Evolutionary conservation across 345 rosid species (phyloP).

Genomic region (Xanthoceras sorbifolium): DNA sequence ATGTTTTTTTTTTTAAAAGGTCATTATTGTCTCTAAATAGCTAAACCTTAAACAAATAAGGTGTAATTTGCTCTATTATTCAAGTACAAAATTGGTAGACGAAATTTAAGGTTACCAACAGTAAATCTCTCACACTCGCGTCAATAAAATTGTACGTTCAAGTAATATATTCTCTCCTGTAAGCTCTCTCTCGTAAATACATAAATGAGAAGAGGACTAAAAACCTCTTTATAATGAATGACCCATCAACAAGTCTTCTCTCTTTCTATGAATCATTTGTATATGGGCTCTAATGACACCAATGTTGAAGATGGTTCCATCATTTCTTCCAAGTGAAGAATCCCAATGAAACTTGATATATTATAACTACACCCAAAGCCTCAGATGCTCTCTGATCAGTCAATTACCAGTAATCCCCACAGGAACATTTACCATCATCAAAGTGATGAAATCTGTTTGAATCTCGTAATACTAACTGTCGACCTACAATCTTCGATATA

Average conservation of each 20-base stretch:
- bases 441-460: constrained; percentile 94
- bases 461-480: constrained; percentile 71
- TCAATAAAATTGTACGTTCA: no score
- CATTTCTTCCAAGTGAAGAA: constrained; percentile 3
- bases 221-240: neutral
- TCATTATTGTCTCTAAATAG: no score
- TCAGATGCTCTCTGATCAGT: constrained; percentile 5
- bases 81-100: neutral
- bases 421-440: constrained; percentile 68
- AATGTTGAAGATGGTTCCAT: neutral
- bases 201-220: neutral
- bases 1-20: no score
- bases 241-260: neutral
- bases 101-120: neutral
- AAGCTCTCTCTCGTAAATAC: no score
- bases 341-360: neutral
- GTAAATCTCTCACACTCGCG: neutral
- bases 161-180: no score
- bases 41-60: no score
- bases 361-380: neutral
- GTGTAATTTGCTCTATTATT: no score
- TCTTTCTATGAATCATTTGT: neutral
- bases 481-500: constrained; percentile 65
- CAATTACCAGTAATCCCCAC: constrained; percentile 81
- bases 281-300: neutral